Conservation (phyloP, 192 early-diverging fungal genomes). For the Kickxella alabastrina region DNA sequence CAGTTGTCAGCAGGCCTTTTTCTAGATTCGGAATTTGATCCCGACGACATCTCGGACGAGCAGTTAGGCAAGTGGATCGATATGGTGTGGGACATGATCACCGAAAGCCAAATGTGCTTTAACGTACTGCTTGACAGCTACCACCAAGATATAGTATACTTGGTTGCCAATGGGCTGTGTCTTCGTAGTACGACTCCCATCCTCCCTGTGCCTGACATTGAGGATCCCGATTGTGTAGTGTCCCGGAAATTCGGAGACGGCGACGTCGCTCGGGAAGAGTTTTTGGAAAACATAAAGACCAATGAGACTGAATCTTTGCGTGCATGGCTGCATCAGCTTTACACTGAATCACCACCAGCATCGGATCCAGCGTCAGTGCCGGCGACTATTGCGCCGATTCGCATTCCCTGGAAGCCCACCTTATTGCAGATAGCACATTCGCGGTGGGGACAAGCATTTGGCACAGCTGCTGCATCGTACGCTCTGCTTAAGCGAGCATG, state of each 20-base stretch:
- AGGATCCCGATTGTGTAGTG: background rate
- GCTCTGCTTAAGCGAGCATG: conserved; percentile 22
- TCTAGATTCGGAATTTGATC: conserved; percentile 24
- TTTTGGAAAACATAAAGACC: conserved; percentile 17
- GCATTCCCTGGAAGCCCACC: conserved; percentile 19
- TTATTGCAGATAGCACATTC: conserved; percentile 12
- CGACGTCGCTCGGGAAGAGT: conserved; percentile 8
- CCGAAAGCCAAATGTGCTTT: background rate
- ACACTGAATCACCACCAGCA: background rate
- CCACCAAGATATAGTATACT: conserved; percentile 25
- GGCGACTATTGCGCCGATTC: conserved; percentile 23
- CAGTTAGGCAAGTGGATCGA: conserved; percentile 35
- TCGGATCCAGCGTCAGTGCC: conserved; percentile 5
- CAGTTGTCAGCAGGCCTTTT: too few relatives aligned
- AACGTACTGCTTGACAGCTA: conserved; percentile 10
- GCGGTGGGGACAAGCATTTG: conserved; percentile 21
- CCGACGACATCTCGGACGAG: conserved; percentile 21
- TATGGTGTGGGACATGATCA: conserved; percentile 26
- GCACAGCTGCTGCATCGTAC: conserved; percentile 12
- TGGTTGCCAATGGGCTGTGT: conserved; percentile 26
- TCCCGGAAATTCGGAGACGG: background rate
- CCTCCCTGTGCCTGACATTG: background rate
- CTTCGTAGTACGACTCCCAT: conserved; percentile 4
- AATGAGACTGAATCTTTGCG: conserved; percentile 30
- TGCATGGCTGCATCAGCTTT: conserved; percentile 8